phyloP scores from a whole-genome alignment of 495 filamentous ascomycete species.

The Amniculicola lignicola region DNA sequence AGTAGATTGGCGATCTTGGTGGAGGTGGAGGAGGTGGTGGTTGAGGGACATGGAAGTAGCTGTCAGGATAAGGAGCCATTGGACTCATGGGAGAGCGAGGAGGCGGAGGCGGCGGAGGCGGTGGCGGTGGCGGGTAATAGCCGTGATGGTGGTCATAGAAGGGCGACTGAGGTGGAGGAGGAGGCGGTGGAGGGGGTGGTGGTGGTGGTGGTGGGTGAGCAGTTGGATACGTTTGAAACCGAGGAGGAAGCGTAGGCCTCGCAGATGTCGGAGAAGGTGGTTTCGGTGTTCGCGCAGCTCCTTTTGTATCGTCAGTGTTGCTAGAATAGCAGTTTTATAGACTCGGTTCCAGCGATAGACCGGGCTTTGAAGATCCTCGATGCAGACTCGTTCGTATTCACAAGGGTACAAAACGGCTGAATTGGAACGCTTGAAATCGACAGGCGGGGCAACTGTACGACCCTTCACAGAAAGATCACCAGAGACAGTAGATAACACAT shows the following conservation, averaged over 20 bases:
- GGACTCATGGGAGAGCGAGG: too few relatives aligned
- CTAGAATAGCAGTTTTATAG: too few relatives aligned
- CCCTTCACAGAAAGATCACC: too few relatives aligned
- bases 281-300: constrained; percentile 15
- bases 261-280: constrained; percentile 1
- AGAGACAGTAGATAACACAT: too few relatives aligned
- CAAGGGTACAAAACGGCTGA: background rate
- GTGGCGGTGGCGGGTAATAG: constrained; percentile 4
- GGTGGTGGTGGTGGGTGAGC: constrained; percentile 2
- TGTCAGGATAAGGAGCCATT: too few relatives aligned
- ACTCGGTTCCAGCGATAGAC: too few relatives aligned
- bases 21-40: background rate
- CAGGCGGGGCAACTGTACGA: background rate
- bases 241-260: constrained; percentile 9
- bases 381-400: background rate
- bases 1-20: constrained; percentile 16
- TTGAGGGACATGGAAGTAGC: too few relatives aligned
- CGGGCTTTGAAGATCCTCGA: background rate
- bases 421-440: background rate
- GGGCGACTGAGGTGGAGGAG: background rate
- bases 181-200: constrained; percentile 9
- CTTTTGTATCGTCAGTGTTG: too few relatives aligned
- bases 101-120: constrained; percentile 7
- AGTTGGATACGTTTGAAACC: constrained; percentile 13
- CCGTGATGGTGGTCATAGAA: too few relatives aligned